Evolutionary conservation across 2,329 filamentous ascomycete species (phyloP).

Genomic region (Aspergillus fijiensis): DNA sequence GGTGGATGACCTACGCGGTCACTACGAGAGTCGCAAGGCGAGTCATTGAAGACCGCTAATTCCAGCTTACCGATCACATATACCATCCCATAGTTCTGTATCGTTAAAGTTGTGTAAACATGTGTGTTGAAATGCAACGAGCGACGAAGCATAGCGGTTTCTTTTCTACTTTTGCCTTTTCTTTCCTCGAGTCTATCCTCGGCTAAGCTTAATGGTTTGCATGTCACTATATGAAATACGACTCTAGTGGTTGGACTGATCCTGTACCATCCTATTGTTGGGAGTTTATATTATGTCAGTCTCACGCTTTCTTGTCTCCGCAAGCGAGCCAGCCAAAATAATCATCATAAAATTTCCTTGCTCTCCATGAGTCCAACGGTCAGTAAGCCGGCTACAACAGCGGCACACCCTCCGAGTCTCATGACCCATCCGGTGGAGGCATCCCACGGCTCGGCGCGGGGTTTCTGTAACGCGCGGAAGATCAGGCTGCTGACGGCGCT

Average conservation of each 20-base stretch:
- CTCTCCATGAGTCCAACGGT: neutral
- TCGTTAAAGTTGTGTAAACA: neutral
- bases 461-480: conserved; percentile 8
- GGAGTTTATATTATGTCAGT: too few species aligned
- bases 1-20: conserved; percentile 60
- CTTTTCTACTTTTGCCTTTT: neutral
- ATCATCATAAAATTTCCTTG: neutral
- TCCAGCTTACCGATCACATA: neutral
- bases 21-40: conserved; percentile 37
- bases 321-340: neutral
- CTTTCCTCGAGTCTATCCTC: neutral
- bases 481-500: conserved; percentile 6
- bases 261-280: neutral
- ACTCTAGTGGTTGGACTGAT: neutral
- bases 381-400: conserved; percentile 1
- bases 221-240: neutral
- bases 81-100: neutral
- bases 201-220: too few species aligned
- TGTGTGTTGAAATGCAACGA: neutral
- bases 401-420: conserved; percentile 8
- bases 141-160: conserved; percentile 7
- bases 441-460: conserved; percentile 7
- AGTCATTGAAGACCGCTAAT: conserved; percentile 19
- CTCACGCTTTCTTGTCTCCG: neutral
- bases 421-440: conserved; percentile 6